Evolutionary conservation across 495 filamentous ascomycete species (phyloP).

Genomic region (Rostrohypoxylon terebratum): DNA sequence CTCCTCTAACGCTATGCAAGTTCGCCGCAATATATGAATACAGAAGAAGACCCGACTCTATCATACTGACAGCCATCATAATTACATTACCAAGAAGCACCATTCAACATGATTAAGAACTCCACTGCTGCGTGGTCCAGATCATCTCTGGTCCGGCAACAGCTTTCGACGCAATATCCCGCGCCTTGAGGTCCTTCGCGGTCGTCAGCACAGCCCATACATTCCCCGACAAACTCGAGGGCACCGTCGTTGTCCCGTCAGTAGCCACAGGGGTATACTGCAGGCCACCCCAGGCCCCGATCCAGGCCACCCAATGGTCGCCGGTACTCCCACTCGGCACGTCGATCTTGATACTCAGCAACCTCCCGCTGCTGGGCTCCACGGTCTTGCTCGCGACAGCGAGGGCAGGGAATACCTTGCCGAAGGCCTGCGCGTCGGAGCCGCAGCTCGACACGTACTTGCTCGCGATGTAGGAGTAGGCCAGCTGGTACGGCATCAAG

Average conservation of each 20-base stretch:
- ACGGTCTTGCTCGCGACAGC: constrained; percentile 21
- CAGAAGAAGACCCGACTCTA: neutral
- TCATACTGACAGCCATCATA: too few species aligned
- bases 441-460: constrained; percentile 47
- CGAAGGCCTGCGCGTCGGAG: constrained; percentile 27
- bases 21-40: constrained; percentile 1
- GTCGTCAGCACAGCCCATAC: constrained; percentile 54
- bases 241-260: constrained; percentile 43
- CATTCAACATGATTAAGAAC: neutral
- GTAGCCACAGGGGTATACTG: constrained; percentile 47
- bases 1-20: constrained; percentile 1
- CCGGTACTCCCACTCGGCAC: constrained; percentile 19
- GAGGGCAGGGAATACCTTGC: constrained; percentile 42
- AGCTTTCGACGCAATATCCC: constrained; percentile 41
- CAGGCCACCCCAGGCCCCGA: constrained; percentile 54
- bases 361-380: constrained; percentile 21
- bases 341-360: constrained; percentile 41
- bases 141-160: constrained; percentile 56
- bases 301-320: constrained; percentile 52
- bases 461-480: constrained; percentile 48
- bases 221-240: constrained; percentile 50
- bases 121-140: constrained; percentile 51
- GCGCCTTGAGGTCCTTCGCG: constrained; percentile 33
- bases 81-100: neutral
- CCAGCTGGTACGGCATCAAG: constrained; percentile 49